phyloP scores from a whole-genome alignment of 2,329 filamentous ascomycete species.

The Phialophora tarda region DNA sequence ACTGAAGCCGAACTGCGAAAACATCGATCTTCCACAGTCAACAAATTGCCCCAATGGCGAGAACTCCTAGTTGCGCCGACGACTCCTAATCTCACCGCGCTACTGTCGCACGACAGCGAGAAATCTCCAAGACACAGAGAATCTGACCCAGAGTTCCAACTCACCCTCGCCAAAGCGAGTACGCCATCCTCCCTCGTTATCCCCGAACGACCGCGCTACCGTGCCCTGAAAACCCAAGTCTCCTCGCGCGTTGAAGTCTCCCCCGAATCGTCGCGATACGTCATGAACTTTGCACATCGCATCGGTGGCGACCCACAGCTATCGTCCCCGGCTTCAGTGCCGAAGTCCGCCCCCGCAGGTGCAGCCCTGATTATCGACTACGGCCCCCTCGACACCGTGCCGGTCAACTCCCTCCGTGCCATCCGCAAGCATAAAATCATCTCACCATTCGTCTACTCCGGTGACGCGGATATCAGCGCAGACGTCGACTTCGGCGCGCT shows the following conservation, averaged over 20 bases:
- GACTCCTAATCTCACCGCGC: slow-evolving; percentile 62
- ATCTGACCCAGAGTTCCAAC: slow-evolving; percentile 79
- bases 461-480: slow-evolving; percentile 83
- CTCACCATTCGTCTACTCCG: slow-evolving; percentile 78
- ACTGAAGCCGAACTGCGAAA: slow-evolving; percentile 52
- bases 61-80: slow-evolving; percentile 78
- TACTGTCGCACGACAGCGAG: slow-evolving; percentile 48
- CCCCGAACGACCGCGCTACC: slow-evolving; percentile 79
- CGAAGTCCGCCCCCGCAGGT: slow-evolving; percentile 66
- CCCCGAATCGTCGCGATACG: slow-evolving; percentile 81
- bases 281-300: slow-evolving; percentile 77
- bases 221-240: slow-evolving; percentile 68
- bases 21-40: slow-evolving; percentile 48
- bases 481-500: slow-evolving; percentile 93
- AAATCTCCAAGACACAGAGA: slow-evolving; percentile 47
- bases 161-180: slow-evolving; percentile 74
- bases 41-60: slow-evolving; percentile 70
- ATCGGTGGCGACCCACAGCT: slow-evolving; percentile 68
- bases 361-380: slow-evolving; percentile 97
- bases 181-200: slow-evolving; percentile 86
- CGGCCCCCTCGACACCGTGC: slow-evolving; percentile 77
- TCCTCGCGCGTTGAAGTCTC: slow-evolving; percentile 85
- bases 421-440: slow-evolving; percentile 78
- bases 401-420: slow-evolving; percentile 86
- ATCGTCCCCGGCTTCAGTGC: slow-evolving; percentile 56